Percentiles rank a stretch among this genome's conserved stretches.
phyloP scores from a whole-genome alignment of 2,329 filamentous ascomycete species.

The Davidsoniella australis region DNA sequence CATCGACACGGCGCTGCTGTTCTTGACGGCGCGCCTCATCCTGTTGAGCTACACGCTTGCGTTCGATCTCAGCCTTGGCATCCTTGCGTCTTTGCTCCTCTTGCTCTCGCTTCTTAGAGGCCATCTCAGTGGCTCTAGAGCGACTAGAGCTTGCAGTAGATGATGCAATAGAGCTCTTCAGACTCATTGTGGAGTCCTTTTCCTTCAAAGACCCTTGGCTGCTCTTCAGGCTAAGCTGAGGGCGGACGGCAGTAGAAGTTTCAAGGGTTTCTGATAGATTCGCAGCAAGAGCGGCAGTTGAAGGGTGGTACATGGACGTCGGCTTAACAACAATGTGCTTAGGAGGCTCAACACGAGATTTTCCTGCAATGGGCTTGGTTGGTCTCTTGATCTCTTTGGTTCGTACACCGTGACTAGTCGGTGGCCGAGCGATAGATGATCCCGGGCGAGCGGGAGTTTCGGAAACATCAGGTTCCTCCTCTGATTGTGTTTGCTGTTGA shows the following conservation, averaged over 20 bases:
- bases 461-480: slow-evolving; percentile 33
- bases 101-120: slow-evolving; percentile 67
- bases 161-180: slow-evolving; percentile 40
- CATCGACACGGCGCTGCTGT: slow-evolving; percentile 34
- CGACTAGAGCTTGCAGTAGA: slow-evolving; percentile 37
- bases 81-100: slow-evolving; percentile 74
- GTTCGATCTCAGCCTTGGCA: slow-evolving; percentile 64
- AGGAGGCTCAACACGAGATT: slow-evolving; percentile 45
- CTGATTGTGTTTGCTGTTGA: slow-evolving; percentile 24
- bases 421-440: slow-evolving; percentile 7
- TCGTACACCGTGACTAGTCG: slow-evolving; percentile 7
- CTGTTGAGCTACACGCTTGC: slow-evolving; percentile 50
- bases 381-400: slow-evolving; percentile 40
- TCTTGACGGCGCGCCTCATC: slow-evolving; percentile 45
- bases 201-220: slow-evolving; percentile 49
- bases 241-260: slow-evolving; percentile 20
- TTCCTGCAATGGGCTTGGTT: slow-evolving; percentile 42
- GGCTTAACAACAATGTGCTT: slow-evolving; percentile 58
- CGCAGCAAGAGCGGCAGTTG: slow-evolving; percentile 39
- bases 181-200: slow-evolving; percentile 36
- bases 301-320: slow-evolving; percentile 43
- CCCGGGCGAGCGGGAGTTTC: slow-evolving; percentile 24
- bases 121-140: slow-evolving; percentile 55
- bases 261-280: slow-evolving; percentile 38
- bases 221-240: slow-evolving; percentile 41